A percentile compares a stretch with the other conserved stretches of the same genome.
Evolutionary conservation across 2,329 filamentous ascomycete species (phyloP).

Genomic region (Paramyrothecium sp.): DNA sequence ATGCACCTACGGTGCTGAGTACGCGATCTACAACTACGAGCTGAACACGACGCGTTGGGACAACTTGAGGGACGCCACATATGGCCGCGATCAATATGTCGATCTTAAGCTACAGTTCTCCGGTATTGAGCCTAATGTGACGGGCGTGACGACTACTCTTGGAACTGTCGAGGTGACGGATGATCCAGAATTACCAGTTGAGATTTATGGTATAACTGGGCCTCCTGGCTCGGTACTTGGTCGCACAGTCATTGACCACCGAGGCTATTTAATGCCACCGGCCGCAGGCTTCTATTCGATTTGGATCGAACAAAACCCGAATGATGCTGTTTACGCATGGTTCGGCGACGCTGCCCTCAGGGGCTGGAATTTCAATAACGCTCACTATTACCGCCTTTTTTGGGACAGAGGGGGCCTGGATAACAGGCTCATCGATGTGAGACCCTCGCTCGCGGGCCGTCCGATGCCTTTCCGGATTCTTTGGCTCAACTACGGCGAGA

Average conservation of each 20-base stretch:
- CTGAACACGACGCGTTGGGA: not conserved
- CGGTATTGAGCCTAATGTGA: not conserved
- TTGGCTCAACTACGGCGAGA: too few species aligned
- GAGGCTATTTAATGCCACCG: not conserved
- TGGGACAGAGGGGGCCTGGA: not conserved
- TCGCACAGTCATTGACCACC: not conserved
- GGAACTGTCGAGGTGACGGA: not conserved
- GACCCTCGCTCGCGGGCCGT: too few species aligned
- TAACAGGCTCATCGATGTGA: not conserved
- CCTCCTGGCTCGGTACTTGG: not conserved
- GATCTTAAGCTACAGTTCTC: not conserved
- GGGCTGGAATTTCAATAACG: not conserved
- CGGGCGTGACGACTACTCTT: not conserved
- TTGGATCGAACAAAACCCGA: not conserved
- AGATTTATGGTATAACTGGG: not conserved
- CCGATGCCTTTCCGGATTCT: too few species aligned
- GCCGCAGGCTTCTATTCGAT: not conserved
- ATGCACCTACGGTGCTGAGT: constrained; percentile 7
- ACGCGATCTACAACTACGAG: constrained; percentile 3
- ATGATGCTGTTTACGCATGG: not conserved
- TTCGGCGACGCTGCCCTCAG: not conserved
- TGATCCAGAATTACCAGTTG: not conserved
- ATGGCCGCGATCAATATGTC: not conserved
- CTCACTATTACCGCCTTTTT: not conserved
- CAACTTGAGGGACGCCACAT: not conserved